Evolutionary conservation across 805 yeast species (phyloP).

Genomic region (Monosporozyma yasuniensis): DNA sequence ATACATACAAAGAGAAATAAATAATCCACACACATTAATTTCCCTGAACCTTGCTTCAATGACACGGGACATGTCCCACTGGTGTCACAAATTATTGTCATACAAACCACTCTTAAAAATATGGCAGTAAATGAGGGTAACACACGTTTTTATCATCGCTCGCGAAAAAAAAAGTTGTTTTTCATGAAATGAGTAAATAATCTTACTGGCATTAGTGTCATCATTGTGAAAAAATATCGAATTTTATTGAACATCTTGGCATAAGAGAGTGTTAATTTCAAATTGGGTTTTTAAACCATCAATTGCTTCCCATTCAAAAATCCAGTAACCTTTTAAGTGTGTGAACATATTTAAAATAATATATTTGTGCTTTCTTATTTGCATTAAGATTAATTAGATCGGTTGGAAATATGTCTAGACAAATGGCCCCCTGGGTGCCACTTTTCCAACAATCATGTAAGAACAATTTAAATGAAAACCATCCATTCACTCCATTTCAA

Average conservation of each 20-base stretch:
- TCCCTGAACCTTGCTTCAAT: background rate
- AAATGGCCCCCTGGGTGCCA: conserved; percentile 75
- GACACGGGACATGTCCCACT: background rate
- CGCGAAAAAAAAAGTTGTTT: background rate
- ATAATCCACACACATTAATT: too few relatives aligned
- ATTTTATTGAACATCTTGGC: too few relatives aligned
- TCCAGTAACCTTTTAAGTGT: background rate
- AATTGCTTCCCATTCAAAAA: background rate
- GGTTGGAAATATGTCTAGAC: conserved; percentile 19
- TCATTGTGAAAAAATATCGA: background rate
- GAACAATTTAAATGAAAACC: conserved; percentile 33
- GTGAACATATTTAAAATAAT: background rate
- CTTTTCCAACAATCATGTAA: conserved; percentile 46
- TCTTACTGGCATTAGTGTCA: background rate
- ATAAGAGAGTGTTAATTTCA: too few relatives aligned
- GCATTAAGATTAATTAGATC: background rate
- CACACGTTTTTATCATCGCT: background rate
- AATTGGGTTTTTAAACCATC: too few relatives aligned
- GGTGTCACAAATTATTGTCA: background rate
- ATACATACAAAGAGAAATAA: too few relatives aligned
- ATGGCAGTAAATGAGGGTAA: background rate
- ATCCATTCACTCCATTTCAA: conserved; percentile 50
- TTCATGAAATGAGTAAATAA: background rate
- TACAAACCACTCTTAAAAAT: background rate
- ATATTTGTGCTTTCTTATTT: background rate